A percentile compares a stretch with the other conserved stretches of the same genome.
These are phyloP conservation scores for Nakaseomyces kungkrabaensis DNA, from an alignment of 1,139 yeast species.

Conservation along the genomic window DNA sequence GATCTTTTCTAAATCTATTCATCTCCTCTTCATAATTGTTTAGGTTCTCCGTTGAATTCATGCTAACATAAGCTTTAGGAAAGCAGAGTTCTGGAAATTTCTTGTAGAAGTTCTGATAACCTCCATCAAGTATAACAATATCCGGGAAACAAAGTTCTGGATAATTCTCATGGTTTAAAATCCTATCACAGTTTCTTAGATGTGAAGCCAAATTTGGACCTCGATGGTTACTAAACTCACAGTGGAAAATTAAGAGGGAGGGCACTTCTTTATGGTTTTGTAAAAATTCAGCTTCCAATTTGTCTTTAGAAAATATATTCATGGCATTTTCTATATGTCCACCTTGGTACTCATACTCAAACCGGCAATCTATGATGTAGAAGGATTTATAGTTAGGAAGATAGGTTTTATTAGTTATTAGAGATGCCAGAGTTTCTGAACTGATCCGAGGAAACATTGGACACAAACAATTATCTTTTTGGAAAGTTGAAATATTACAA, in stretches of 20 bases:
- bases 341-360: conserved; percentile 82
- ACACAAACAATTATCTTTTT: conserved; percentile 25
- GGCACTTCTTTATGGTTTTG: conserved; percentile 17
- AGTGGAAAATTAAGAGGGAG: conserved; percentile 68
- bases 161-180: conserved; percentile 58
- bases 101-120: conserved; percentile 71
- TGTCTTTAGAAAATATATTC: conserved; percentile 63
- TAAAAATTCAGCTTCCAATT: conserved; percentile 31
- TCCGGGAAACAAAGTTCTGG: conserved; percentile 83
- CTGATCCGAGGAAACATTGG: conserved; percentile 72
- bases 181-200: conserved; percentile 74
- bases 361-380: conserved; percentile 74
- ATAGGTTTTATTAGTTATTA: conserved; percentile 49
- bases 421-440: conserved; percentile 50
- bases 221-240: conserved; percentile 86
- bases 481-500: background rate
- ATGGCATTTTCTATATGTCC: conserved; percentile 85
- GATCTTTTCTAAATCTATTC: conserved; percentile 54
- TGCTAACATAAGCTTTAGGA: conserved; percentile 75
- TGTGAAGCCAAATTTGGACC: conserved; percentile 91
- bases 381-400: conserved; percentile 48
- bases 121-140: conserved; percentile 80
- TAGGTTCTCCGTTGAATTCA: conserved; percentile 68
- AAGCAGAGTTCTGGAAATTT: conserved; percentile 39
- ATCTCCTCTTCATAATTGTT: conserved; percentile 63